Conservation (phyloP, 495 filamentous ascomycete species). For the Pyronema domesticum region DNA sequence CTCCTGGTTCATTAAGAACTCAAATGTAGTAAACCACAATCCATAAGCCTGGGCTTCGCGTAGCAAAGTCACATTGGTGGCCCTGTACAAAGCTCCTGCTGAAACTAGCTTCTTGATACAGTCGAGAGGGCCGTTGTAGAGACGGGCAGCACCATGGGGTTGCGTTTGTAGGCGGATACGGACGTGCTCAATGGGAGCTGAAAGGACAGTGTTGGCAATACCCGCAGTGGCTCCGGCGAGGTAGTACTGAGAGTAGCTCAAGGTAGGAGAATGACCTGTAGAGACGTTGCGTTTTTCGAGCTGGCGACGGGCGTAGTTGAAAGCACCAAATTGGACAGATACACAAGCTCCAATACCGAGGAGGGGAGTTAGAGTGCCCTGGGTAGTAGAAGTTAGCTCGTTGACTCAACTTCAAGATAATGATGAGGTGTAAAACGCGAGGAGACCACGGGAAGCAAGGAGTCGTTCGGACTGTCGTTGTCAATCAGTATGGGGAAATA, state of each 20-base stretch:
- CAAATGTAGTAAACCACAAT: conserved; percentile 83
- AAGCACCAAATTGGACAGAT: conserved; percentile 92
- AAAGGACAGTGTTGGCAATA: conserved; percentile 73
- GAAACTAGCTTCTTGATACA: conserved; percentile 68
- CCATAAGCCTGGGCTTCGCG: conserved; percentile 93
- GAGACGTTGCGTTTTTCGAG: conserved; percentile 54
- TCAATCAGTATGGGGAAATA: background rate
- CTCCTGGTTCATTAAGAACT: conserved; percentile 88
- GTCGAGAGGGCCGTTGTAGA: conserved; percentile 76
- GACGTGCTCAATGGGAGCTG: conserved; percentile 88
- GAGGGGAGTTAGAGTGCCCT: conserved; percentile 81
- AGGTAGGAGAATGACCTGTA: conserved; percentile 27
- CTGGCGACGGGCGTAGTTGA: conserved; percentile 74
- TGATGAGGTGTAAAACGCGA: background rate
- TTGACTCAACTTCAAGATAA: background rate
- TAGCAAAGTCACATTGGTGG: conserved; percentile 64
- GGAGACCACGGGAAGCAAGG: background rate
- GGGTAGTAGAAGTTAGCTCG: background rate
- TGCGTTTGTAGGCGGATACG: conserved; percentile 96
- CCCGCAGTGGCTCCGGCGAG: conserved; percentile 80
- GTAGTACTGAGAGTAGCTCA: conserved; percentile 76
- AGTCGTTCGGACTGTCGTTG: background rate
- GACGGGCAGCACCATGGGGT: conserved; percentile 58
- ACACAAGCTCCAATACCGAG: conserved; percentile 95
- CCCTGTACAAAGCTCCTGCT: conserved; percentile 59